Base-by-base conservation (phyloP, 305 asterid species). In the Stenogyne calaminthoides region DNA sequence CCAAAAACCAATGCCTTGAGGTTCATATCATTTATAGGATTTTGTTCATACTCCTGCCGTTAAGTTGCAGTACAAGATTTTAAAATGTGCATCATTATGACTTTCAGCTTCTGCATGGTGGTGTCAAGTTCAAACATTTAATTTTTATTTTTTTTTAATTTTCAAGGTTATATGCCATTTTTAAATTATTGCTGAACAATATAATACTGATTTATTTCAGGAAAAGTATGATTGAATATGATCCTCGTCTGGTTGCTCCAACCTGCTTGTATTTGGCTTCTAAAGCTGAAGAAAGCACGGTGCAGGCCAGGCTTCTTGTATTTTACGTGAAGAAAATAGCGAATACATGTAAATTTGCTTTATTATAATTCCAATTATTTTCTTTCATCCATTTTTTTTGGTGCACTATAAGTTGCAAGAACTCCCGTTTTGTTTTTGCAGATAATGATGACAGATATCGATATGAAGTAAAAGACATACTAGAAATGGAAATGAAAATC, bases 401-500 rank as follows among this genome's bases (percentile, higher is more conserved):
- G 27, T 70, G 69, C 67, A 56, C 60, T 56, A 70, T 76, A 74
- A 67, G 29, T 59, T 42, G 58, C 54, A 52, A 74, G 61, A 72
- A 42, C 75, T 9, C 64, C 67, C 72, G 6, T 44, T 62, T 77
- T 51, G 25, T 20, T 71, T 77, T 82, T 79, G 86, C 93, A 94
- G 97, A 81, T 86, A 27, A 81, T 0, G 97, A 86, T 72, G 99
- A 94, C 49, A 94, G 84, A 85, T 88, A 86, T 77, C 86, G 87
- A 51, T 90, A 52, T 79, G 99, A 94, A 83, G 84, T 87, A 74
- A 94, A 91, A 75, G 99, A 94, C 77, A 91, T 94, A 70, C 89
- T 94, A 15, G 99, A 90, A 82, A 94, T 91, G 99, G 99, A 94
- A 84, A 94, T 94, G 97, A 94, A 89, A 81, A 81, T 94, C 76